Percentiles rank a stretch among this genome's conserved stretches.
These are phyloP conservation scores for Penicillium sp. DNA, from an alignment of 2,329 filamentous ascomycete species.

Conservation along the genomic window DNA sequence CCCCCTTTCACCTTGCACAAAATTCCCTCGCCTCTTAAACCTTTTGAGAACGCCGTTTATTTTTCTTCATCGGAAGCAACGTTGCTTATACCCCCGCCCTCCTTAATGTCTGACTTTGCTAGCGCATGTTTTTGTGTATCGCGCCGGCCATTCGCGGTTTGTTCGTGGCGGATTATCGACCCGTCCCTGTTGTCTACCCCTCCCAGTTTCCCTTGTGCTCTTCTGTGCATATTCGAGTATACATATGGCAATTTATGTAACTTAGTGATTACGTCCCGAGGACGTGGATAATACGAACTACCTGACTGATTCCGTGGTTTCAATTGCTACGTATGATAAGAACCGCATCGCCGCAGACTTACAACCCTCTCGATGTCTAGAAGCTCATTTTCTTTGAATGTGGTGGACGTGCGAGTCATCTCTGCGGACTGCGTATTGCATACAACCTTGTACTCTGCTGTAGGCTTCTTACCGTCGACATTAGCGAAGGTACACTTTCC, in stretches of 20 bases:
- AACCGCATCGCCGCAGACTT: no score
- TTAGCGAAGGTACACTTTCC: no score
- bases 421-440: no score
- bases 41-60: slow-evolving; percentile 13
- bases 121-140: slow-evolving; percentile 14
- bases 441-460: no score
- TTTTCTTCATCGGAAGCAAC: slow-evolving; percentile 29
- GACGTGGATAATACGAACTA: slow-evolving; percentile 19
- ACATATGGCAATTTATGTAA: slow-evolving; percentile 16
- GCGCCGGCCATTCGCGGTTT: slow-evolving; percentile 16
- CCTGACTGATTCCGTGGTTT: background rate
- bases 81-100: slow-evolving; percentile 33
- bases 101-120: slow-evolving; percentile 32
- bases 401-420: no score
- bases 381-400: no score
- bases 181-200: slow-evolving; percentile 12
- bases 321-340: background rate
- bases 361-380: no score
- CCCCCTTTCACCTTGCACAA: slow-evolving; percentile 10
- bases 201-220: slow-evolving; percentile 4
- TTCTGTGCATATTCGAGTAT: slow-evolving; percentile 15
- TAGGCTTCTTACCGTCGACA: no score
- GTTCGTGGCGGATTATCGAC: slow-evolving; percentile 7
- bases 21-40: slow-evolving; percentile 10
- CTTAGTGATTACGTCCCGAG: slow-evolving; percentile 18